Base-by-base conservation (phyloP, 345 rosid species). In the Rhodamnia argentea region DNA sequence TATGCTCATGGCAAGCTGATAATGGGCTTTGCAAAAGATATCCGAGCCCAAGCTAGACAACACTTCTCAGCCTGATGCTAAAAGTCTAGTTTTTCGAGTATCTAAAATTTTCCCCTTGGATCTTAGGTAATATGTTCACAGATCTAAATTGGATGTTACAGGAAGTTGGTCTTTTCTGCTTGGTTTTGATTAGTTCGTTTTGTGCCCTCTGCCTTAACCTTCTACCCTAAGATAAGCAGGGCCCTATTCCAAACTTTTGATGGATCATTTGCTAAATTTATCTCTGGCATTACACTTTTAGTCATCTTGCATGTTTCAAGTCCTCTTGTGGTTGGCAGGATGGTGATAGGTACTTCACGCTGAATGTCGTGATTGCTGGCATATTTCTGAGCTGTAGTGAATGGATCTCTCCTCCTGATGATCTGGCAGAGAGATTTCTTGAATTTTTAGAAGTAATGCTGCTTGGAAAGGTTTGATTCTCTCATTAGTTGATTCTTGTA, bases 331-430 rank as follows among this genome's bases (percentile, higher is more conserved):
- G 85, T 85, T 91, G 88, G 86, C 94, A 97, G 99, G 92, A 85
- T 86, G 96, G 89, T 86, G 94, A 92, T 75, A 89, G 91, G 88
- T 93, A 92, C 91, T 93, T 94, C 85, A 87, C 87, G 83, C 90
- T 97, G 92, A 95, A 97, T 87, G 89, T 91, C 60, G 87, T 88
- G 86, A 88, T 95, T 47, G 84, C 98, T 29, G 90, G 93, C 89
- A 94, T 94, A 89, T 94, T 94, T 89, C 91, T 96, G 90, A 92
- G 89, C 88, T 90, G 91, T 58, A 90, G 88, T 83, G 96, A 94
- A 85, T 90, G 94, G 92, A 89, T 93, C 90, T 74, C 74, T 85
- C 94, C 94, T 87, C 89, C 93, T 23, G 83, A 86, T 86, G 90
- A 88, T 55, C 58, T 94, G 85, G 85, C 90, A 83, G 93, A 92